These are phyloP conservation scores for Colletotrichum tropicicola DNA, from an alignment of 2,329 filamentous ascomycete species.

Conservation along the genomic window DNA sequence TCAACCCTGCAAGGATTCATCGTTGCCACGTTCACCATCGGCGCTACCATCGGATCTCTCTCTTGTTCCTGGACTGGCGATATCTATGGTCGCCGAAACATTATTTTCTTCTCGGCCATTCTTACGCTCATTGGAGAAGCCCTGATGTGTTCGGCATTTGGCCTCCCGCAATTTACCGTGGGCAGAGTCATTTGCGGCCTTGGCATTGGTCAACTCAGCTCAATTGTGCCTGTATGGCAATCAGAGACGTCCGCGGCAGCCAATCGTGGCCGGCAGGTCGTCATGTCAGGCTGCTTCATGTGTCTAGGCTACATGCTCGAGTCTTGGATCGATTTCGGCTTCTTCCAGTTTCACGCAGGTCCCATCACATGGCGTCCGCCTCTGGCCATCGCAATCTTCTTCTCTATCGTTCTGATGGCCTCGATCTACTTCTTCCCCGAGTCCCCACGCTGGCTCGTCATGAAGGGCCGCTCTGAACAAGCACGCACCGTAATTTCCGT, in stretches of 20 bases:
- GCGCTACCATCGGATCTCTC: slow-evolving; percentile 46
- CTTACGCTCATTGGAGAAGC: slow-evolving; percentile 60
- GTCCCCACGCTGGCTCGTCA: slow-evolving; percentile 46
- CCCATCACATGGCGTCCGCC: slow-evolving; percentile 43
- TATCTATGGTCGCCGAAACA: slow-evolving; percentile 57
- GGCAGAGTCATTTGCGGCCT: slow-evolving; percentile 60
- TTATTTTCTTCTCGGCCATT: slow-evolving; percentile 56
- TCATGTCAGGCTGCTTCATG: slow-evolving; percentile 39
- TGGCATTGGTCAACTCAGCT: slow-evolving; percentile 49
- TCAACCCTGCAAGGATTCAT: slow-evolving; percentile 48
- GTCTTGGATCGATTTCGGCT: slow-evolving; percentile 55
- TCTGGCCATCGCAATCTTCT: slow-evolving; percentile 43
- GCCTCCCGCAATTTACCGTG: slow-evolving; percentile 57
- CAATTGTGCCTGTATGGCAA: slow-evolving; percentile 51
- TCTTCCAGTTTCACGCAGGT: slow-evolving; percentile 40
- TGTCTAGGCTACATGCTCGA: slow-evolving; percentile 41
- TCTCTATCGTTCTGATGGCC: slow-evolving; percentile 41
- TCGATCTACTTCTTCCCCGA: slow-evolving; percentile 46
- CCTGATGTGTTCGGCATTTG: slow-evolving; percentile 56
- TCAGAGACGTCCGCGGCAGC: slow-evolving; percentile 48
- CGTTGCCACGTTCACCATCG: slow-evolving; percentile 46
- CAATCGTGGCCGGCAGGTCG: slow-evolving; percentile 51
- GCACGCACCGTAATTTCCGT: slow-evolving; percentile 44
- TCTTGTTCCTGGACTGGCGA: slow-evolving; percentile 51
- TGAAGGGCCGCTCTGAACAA: slow-evolving; percentile 42